Percentiles rank a stretch among this genome's conserved stretches.
These are phyloP conservation scores for Artemisia tridentata DNA, from an alignment of 129 eudicot genomes.

Conservation along the genomic window DNA sequence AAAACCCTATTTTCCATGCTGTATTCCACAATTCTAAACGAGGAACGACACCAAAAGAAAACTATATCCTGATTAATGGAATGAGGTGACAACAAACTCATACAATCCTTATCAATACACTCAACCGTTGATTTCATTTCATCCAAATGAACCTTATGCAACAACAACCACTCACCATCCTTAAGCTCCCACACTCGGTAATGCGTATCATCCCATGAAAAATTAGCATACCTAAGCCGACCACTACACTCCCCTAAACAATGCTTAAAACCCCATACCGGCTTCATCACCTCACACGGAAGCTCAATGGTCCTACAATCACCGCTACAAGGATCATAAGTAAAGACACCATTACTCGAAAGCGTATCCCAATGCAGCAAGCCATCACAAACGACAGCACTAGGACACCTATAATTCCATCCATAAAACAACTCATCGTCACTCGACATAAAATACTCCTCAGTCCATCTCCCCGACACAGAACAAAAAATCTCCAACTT, in stretches of 20 bases:
- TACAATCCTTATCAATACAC: constrained; percentile 20
- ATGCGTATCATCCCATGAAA: constrained; percentile 31
- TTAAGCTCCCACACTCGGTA: constrained; percentile 30
- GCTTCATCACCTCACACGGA: constrained; percentile 27
- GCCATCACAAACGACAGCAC: constrained; percentile 26
- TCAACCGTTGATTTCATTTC: constrained; percentile 22
- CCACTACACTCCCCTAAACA: constrained; percentile 28
- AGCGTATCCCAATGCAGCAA: constrained; percentile 30
- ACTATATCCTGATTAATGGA: constrained; percentile 22
- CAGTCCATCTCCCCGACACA: constrained; percentile 17
- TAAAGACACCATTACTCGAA: constrained; percentile 28
- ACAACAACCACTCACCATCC: constrained; percentile 26
- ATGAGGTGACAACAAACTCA: constrained; percentile 25
- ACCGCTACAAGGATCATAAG: constrained; percentile 23
- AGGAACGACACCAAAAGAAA: constrained; percentile 33
- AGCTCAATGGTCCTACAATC: constrained; percentile 31
- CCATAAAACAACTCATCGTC: constrained; percentile 22
- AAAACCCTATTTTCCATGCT: constrained; percentile 23
- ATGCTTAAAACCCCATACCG: constrained; percentile 29
- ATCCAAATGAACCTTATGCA: constrained; percentile 32
- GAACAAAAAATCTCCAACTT: constrained; percentile 26
- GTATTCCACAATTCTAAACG: constrained; percentile 30
- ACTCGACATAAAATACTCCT: constrained; percentile 25
- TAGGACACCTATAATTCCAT: constrained; percentile 27
- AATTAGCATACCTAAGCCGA: constrained; percentile 22